phyloP scores from a whole-genome alignment of 257 asterid genomes.

The Eustoma russellianum region DNA sequence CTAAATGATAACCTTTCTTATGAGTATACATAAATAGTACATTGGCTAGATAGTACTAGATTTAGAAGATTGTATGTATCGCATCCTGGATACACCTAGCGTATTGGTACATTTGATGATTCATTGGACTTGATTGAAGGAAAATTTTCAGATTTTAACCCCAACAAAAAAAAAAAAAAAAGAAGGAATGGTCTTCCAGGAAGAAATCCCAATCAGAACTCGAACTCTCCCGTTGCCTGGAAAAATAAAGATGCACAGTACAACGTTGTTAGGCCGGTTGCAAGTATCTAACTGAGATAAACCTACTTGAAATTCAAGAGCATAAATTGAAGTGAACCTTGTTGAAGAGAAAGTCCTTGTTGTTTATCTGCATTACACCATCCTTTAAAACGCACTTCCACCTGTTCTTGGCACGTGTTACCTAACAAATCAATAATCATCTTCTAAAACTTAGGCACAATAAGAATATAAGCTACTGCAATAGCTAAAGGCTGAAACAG shows the following conservation, averaged over 20 bases:
- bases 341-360: constrained; percentile 76
- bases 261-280: neutral
- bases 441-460: neutral
- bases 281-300: neutral
- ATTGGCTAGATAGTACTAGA: too few relatives aligned
- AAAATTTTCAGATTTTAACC: too few relatives aligned
- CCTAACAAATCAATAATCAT: constrained; percentile 29
- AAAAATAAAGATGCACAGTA: neutral
- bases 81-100: too few relatives aligned
- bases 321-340: constrained; percentile 21
- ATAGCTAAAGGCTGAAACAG: neutral
- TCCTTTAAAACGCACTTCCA: constrained; percentile 95
- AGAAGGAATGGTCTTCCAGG: constrained; percentile 6
- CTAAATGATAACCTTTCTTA: too few relatives aligned
- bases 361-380: constrained; percentile 96
- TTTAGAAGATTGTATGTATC: too few relatives aligned
- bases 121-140: too few relatives aligned
- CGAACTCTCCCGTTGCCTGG: constrained; percentile 86
- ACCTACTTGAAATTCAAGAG: neutral
- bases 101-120: too few relatives aligned
- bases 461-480: neutral
- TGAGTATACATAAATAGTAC: too few relatives aligned
- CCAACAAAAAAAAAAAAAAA: too few relatives aligned
- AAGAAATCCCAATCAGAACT: constrained; percentile 40
- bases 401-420: constrained; percentile 95